A percentile compares a stretch with the other conserved stretches of the same genome.
phyloP scores from a whole-genome alignment of 202 grass and related monocot genomes.

The Hordeum pubiflorum region DNA sequence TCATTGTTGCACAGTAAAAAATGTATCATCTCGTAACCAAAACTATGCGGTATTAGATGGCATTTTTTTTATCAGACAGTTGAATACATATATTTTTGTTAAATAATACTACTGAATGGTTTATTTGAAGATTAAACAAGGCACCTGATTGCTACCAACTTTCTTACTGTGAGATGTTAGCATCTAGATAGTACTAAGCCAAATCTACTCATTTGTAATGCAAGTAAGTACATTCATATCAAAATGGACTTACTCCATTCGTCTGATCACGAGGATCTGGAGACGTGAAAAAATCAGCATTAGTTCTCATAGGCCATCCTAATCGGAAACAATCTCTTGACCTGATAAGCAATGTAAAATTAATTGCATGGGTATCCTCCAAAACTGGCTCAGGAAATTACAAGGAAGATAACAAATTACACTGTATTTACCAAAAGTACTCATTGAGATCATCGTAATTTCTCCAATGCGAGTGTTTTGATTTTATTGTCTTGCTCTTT shows the following conservation, averaged over 20 bases:
- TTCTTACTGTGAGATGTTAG: not conserved
- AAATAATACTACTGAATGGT: not conserved
- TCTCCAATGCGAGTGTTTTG: slow-evolving; percentile 91
- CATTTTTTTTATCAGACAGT: slow-evolving; percentile 5
- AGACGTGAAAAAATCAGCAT: slow-evolving; percentile 85
- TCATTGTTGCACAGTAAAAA: too few relatives aligned
- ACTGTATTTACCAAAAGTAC: slow-evolving; percentile 69
- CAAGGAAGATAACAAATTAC: slow-evolving; percentile 9
- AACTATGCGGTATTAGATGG: too few relatives aligned
- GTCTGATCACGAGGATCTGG: slow-evolving; percentile 7
- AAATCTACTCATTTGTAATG: not conserved
- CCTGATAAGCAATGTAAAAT: slow-evolving; percentile 42
- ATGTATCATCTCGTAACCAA: too few relatives aligned
- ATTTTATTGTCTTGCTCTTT: slow-evolving; percentile 63
- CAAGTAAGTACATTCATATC: slow-evolving; percentile 2
- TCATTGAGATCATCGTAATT: slow-evolving; percentile 97
- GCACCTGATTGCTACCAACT: not conserved
- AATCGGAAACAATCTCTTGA: slow-evolving; percentile 82
- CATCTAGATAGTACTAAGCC: not conserved
- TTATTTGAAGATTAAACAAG: not conserved
- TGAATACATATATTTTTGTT: not conserved
- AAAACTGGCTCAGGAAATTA: not conserved
- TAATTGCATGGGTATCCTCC: not conserved
- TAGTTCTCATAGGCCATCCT: slow-evolving; percentile 89
- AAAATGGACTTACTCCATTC: slow-evolving; percentile 41